phyloP scores from a whole-genome alignment of 352 stramenopile genomes.

The Phytophthora cactorum region DNA sequence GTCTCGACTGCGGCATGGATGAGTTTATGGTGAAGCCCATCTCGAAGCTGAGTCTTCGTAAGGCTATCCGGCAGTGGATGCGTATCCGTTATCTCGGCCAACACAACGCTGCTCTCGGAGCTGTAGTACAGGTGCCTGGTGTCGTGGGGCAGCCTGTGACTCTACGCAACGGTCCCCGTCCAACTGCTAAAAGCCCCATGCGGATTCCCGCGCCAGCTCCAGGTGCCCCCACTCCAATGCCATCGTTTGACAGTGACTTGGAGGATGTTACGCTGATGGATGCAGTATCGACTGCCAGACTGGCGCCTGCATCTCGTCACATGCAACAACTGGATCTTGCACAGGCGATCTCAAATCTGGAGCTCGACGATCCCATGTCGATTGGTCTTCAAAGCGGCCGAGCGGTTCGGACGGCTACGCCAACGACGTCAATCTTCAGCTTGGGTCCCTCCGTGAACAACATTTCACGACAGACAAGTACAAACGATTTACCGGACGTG shows the following conservation, averaged over 20 bases:
- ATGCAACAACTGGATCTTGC: conserved; percentile 79
- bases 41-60: conserved; percentile 58
- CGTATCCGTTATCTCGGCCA: conserved; percentile 52
- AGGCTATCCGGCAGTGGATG: conserved; percentile 69
- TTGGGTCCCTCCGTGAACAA: conserved; percentile 46
- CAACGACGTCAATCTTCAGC: conserved; percentile 76
- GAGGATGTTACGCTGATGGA: conserved; percentile 34
- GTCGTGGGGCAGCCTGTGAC: background rate
- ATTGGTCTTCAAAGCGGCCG: conserved; percentile 53
- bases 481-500: conserved; percentile 35
- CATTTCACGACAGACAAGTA: conserved; percentile 27
- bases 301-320: conserved; percentile 66
- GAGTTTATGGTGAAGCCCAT: conserved; percentile 83
- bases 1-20: conserved; percentile 66
- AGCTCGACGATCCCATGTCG: conserved; percentile 74
- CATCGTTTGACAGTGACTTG: conserved; percentile 35
- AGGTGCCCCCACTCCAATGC: conserved; percentile 31
- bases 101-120: conserved; percentile 13
- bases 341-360: conserved; percentile 72
- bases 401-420: conserved; percentile 42
- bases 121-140: conserved; percentile 1
- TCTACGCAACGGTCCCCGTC: conserved; percentile 17
- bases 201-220: conserved; percentile 9
- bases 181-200: conserved; percentile 13
- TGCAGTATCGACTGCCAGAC: conserved; percentile 23